Conservation (phyloP, 208 protist species). For the Crithidia brevicula region DNA sequence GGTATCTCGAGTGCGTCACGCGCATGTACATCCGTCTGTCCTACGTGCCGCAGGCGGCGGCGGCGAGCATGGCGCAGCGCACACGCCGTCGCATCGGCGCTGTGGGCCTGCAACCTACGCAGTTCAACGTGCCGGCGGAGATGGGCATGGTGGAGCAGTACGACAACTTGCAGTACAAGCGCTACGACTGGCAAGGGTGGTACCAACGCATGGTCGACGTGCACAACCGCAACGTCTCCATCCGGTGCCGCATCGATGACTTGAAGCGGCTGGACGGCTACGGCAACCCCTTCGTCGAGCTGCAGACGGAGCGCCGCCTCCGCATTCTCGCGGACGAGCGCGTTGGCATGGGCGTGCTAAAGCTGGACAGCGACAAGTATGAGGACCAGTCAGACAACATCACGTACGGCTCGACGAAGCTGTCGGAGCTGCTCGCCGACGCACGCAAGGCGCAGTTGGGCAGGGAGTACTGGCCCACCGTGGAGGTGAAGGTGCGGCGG, state of each 20-base stretch:
- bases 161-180: slow-evolving; percentile 91
- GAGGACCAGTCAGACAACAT: slow-evolving; percentile 90
- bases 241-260: slow-evolving; percentile 82
- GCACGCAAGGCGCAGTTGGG: slow-evolving; percentile 89
- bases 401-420: slow-evolving; percentile 74
- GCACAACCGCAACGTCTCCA: slow-evolving; percentile 90
- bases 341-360: slow-evolving; percentile 87
- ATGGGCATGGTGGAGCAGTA: slow-evolving; percentile 89
- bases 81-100: slow-evolving; percentile 80
- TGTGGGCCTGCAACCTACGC: slow-evolving; percentile 53
- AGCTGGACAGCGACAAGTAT: slow-evolving; percentile 91
- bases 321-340: slow-evolving; percentile 80
- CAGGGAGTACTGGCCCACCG: slow-evolving; percentile 87
- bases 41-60: slow-evolving; percentile 83
- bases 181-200: slow-evolving; percentile 92
- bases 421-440: slow-evolving; percentile 85
- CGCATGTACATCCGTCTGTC: slow-evolving; percentile 84
- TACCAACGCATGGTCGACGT: slow-evolving; percentile 91
- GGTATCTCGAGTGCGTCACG: slow-evolving; percentile 53
- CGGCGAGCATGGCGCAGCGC: slow-evolving; percentile 78
- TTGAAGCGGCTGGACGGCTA: slow-evolving; percentile 78
- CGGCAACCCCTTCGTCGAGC: slow-evolving; percentile 79
- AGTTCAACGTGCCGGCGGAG: slow-evolving; percentile 84
- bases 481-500: slow-evolving; percentile 90
- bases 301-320: slow-evolving; percentile 86